A percentile compares a stretch with the other conserved stretches of the same genome.
Evolutionary conservation across 352 stramenopile species (phyloP).

Genomic region (Phytopythium delawarense): DNA sequence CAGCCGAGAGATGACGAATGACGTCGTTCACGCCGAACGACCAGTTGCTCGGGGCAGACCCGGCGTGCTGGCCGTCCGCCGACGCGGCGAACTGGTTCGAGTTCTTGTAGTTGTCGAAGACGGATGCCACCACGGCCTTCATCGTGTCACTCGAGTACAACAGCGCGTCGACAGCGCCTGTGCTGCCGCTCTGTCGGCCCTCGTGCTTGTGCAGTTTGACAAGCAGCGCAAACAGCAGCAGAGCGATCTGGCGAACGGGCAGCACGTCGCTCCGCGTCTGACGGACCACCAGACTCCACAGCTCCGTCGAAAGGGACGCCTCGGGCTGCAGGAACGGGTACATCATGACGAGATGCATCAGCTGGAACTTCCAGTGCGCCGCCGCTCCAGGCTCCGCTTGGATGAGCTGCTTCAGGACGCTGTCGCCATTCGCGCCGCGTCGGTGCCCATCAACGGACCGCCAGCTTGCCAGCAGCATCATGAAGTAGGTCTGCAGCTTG

Average conservation of each 20-base stretch:
- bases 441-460: constrained; percentile 30
- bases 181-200: neutral
- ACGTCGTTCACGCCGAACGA: constrained; percentile 71
- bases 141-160: constrained; percentile 40
- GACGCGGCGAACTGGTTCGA: constrained; percentile 56
- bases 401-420: constrained; percentile 16
- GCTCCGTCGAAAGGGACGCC: constrained; percentile 26
- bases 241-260: constrained; percentile 52
- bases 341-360: constrained; percentile 68
- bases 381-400: constrained; percentile 27
- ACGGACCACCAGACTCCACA: constrained; percentile 54
- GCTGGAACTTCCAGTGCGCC: constrained; percentile 75
- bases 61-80: constrained; percentile 49
- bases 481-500: constrained; percentile 50
- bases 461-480: constrained; percentile 49
- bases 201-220: constrained; percentile 41
- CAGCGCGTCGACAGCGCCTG: constrained; percentile 20
- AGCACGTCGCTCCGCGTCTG: constrained; percentile 56
- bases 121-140: constrained; percentile 27
- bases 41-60: constrained; percentile 66
- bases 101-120: constrained; percentile 63
- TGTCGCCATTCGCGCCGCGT: neutral
- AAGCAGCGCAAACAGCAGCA: constrained; percentile 48
- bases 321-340: constrained; percentile 58
- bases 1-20: constrained; percentile 44